phyloP scores from a whole-genome alignment of 176 grass and related monocot species.

The Triticum timopheevii region DNA sequence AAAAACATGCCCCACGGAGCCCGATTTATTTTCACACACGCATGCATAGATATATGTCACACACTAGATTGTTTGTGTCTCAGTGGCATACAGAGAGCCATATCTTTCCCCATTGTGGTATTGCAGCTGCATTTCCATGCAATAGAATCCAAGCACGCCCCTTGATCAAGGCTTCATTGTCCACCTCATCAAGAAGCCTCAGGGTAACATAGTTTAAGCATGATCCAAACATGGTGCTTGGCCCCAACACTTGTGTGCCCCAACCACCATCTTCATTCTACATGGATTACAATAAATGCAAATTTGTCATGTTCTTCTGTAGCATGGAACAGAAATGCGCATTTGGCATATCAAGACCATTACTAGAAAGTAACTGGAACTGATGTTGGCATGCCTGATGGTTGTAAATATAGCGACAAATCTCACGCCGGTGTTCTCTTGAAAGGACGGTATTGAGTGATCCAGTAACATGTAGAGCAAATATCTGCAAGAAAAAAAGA shows the following conservation, averaged over 20 bases:
- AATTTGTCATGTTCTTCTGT: neutral
- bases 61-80: no score
- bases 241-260: slow-evolving; percentile 8
- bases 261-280: slow-evolving; percentile 46
- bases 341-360: neutral
- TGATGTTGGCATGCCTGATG: slow-evolving; percentile 16
- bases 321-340: neutral
- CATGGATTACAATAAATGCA: neutral
- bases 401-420: slow-evolving; percentile 47
- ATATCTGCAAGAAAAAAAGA: slow-evolving; percentile 17
- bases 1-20: no score
- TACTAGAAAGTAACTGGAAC: neutral
- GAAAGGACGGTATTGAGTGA: neutral
- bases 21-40: no score
- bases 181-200: no score
- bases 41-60: no score
- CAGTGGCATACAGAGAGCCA: no score
- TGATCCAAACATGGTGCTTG: no score
- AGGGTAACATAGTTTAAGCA: no score
- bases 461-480: slow-evolving; percentile 26
- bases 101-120: no score
- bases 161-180: no score
- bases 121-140: no score
- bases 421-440: slow-evolving; percentile 21
- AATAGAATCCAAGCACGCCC: no score